phyloP scores from a whole-genome alignment of 371 early-diverging fungal genomes.

The Mucor velutinosus region DNA sequence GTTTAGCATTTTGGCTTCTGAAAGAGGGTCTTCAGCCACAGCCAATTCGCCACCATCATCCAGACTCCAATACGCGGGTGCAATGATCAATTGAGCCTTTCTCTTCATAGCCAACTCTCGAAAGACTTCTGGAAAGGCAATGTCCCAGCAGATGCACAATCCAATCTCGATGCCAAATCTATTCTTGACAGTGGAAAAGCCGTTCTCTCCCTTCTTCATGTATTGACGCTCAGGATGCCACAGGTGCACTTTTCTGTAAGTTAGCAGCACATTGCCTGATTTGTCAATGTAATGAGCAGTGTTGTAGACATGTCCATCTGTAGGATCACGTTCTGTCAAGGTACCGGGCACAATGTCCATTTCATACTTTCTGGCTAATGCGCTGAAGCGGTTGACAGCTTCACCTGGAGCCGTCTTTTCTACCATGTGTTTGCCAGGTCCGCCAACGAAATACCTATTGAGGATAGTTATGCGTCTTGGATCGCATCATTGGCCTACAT shows the following conservation, averaged over 20 bases:
- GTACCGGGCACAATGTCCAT: slow-evolving; percentile 46
- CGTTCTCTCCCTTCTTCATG: slow-evolving; percentile 15
- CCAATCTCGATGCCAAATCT: slow-evolving; percentile 41
- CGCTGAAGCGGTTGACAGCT: slow-evolving; percentile 8
- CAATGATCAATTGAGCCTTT: slow-evolving; percentile 39
- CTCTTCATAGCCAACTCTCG: slow-evolving; percentile 32
- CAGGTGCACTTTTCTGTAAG: slow-evolving; percentile 40
- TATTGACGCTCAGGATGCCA: slow-evolving; percentile 42
- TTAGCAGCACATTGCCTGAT: slow-evolving; percentile 30
- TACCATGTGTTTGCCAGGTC: slow-evolving; percentile 10
- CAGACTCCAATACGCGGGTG: slow-evolving; percentile 42
- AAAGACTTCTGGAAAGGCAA: slow-evolving; percentile 36
- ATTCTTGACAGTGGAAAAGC: slow-evolving; percentile 29
- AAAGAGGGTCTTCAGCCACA: slow-evolving; percentile 13
- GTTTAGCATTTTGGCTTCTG: slow-evolving; percentile 36
- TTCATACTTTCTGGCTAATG: slow-evolving; percentile 26
- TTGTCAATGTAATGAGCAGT: slow-evolving; percentile 38
- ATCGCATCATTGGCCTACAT: neutral
- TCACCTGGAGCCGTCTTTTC: slow-evolving; percentile 5
- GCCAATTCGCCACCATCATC: slow-evolving; percentile 37
- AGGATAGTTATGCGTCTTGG: no score
- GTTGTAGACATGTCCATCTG: slow-evolving; percentile 32
- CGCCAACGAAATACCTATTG: slow-evolving; percentile 25
- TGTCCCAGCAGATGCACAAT: slow-evolving; percentile 43
- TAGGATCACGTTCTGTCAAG: slow-evolving; percentile 27